These are phyloP conservation scores for Saturnispora kantuleensis DNA, from an alignment of 805 yeast species.

Conservation along the genomic window DNA sequence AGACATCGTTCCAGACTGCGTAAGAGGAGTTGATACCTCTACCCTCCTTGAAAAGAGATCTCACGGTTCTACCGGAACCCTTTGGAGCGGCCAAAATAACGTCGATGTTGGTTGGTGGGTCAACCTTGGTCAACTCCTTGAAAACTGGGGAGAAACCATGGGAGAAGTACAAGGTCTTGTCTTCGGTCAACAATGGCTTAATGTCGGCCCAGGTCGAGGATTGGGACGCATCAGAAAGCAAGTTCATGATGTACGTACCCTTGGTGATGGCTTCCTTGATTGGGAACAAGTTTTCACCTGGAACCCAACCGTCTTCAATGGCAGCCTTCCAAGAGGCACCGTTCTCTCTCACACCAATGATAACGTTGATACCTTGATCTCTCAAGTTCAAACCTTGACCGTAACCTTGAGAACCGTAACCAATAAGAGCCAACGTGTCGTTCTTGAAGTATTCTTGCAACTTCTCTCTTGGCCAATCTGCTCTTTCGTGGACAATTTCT, in stretches of 20 bases:
- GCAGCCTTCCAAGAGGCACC: conserved; percentile 99
- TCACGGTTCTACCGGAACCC: conserved; percentile 99
- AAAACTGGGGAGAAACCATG: conserved; percentile 99
- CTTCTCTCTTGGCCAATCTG: conserved; percentile 99
- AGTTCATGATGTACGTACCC: conserved; percentile 96
- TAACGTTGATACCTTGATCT: conserved; percentile 96
- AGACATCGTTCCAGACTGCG: conserved; percentile 98
- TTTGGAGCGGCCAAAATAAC: conserved; percentile 99
- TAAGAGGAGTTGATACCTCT: conserved; percentile 99
- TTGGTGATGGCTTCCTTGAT: conserved; percentile 85
- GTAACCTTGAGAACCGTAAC: conserved; percentile 99
- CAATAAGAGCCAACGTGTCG: conserved; percentile 94
- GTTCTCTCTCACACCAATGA: conserved; percentile 95
- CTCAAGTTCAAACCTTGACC: conserved; percentile 99
- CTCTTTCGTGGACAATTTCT: conserved; percentile 95
- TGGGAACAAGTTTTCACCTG: conserved; percentile 95
- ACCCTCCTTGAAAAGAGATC: conserved; percentile 99
- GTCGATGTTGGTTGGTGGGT: conserved; percentile 88
- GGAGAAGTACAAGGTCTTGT: conserved; percentile 96
- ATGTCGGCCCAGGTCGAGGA: conserved; percentile 91
- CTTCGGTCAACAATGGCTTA: conserved; percentile 90
- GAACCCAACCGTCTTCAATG: conserved; percentile 99
- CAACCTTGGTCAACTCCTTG: conserved; percentile 95
- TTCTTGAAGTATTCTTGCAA: conserved; percentile 92
- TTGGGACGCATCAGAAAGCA: conserved; percentile 98